Conservation (phyloP, 2,329 filamentous ascomycete species). For the Myriosclerotinia duriaeana region DNA sequence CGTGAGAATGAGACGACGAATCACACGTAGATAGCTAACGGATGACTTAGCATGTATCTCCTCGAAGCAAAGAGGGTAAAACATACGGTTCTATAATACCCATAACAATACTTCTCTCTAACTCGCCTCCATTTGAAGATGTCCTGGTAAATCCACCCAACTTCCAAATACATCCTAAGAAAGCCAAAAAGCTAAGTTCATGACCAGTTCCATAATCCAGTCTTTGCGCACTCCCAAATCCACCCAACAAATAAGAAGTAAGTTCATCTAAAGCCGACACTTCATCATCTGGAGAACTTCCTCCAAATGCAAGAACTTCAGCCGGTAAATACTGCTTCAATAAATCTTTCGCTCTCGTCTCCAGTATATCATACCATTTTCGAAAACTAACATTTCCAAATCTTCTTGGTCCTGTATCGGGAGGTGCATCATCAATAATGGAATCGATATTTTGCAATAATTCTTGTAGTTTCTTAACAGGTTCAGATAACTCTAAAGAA, state of each 20-base stretch:
- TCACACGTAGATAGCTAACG: slow-evolving; percentile 70
- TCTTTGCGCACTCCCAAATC: slow-evolving; percentile 83
- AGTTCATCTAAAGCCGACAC: slow-evolving; percentile 65
- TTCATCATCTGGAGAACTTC: slow-evolving; percentile 28
- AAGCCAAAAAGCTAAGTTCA: slow-evolving; percentile 91
- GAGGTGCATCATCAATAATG: slow-evolving; percentile 76
- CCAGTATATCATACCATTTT: slow-evolving; percentile 73
- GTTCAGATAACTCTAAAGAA: slow-evolving; percentile 43
- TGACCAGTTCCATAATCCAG: slow-evolving; percentile 96
- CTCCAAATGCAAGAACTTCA: slow-evolving; percentile 42
- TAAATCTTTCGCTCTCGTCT: slow-evolving; percentile 56
- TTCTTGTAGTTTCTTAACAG: slow-evolving; percentile 62
- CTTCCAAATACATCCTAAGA: slow-evolving; percentile 88
- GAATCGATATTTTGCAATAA: slow-evolving; percentile 64
- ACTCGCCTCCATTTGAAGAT: slow-evolving; percentile 47
- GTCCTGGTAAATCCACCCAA: slow-evolving; percentile 72
- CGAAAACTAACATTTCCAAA: slow-evolving; percentile 93
- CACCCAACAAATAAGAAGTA: slow-evolving; percentile 74
- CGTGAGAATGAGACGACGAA: slow-evolving; percentile 79
- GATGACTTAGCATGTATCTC: slow-evolving; percentile 20
- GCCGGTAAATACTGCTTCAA: slow-evolving; percentile 57
- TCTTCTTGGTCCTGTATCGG: slow-evolving; percentile 78
- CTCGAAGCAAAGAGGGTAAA: slow-evolving; percentile 34
- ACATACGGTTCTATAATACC: slow-evolving; percentile 78
- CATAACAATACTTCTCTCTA: slow-evolving; percentile 79